Base-by-base conservation (phyloP, 768 basidiomycete genomes). In the Neoboletus subvelutipes region DNA sequence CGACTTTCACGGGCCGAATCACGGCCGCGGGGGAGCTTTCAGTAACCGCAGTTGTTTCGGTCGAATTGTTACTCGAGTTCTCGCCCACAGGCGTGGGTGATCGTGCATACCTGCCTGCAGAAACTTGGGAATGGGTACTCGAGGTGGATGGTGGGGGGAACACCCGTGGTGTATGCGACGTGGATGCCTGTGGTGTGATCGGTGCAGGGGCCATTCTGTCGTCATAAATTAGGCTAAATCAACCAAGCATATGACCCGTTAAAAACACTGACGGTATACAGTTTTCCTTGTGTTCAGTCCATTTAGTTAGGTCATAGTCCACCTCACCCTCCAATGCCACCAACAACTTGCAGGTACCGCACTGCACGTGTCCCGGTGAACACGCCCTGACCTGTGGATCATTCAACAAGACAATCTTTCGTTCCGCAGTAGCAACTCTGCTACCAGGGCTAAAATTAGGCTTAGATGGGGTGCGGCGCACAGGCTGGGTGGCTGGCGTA, bases 321-420 rank as follows among this genome's bases (percentile, higher is more conserved):
- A 73, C 72, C 29, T 79, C 78, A 4, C 80, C 78, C 26, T 74
- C 76, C 48, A 85, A 67, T 12, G 57, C 59, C 50, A 89, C 73
- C 41, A 64, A 71, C n/a, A 52, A 58, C 34, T 75, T 75, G 69
- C 88, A 90, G 10, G 72, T 65, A 17, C 68, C 69, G 69, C 88
- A 90, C 20, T 77, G 74, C 22, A 88, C 80, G 54, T 69, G 70
- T 36, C 67, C 67, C 0, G 75, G 54, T 8, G 78, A 73, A 64
- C 81, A 85, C 0, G 67, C 64, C 68, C 79, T 81, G 42, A 77
- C 86, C 62, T 84, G 83, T 26, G 80, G 64, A 67, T 90, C 88
- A 59, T 87, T 89, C 33, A 87, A 76, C 56, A 90, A 70, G 52
- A 73, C 71, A 36, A 88, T 70, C 70, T 83, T 85, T 55, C 87